phyloP scores from a whole-genome alignment of 495 filamentous ascomycete species.

The Aspergillus funiculosus region DNA sequence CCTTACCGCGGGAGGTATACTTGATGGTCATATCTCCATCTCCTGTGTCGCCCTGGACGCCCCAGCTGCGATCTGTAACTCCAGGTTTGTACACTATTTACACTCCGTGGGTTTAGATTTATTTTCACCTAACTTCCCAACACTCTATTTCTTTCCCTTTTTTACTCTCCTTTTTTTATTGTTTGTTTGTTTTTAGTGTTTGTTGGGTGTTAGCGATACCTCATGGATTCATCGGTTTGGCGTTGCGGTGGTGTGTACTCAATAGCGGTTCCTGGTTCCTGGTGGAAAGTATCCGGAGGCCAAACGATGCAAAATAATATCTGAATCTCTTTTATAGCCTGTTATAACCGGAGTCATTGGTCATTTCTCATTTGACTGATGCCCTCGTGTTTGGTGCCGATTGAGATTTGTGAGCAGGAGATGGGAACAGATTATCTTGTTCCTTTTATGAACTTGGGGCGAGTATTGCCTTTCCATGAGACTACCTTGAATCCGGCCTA shows the following conservation, averaged over 20 bases:
- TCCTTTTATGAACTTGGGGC: too few relatives aligned
- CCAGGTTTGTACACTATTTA: constrained; percentile 20
- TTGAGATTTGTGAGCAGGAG: too few relatives aligned
- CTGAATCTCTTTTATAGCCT: too few relatives aligned
- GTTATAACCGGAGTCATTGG: too few relatives aligned
- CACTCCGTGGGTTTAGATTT: neutral
- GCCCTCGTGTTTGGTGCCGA: too few relatives aligned
- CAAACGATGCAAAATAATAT: too few relatives aligned
- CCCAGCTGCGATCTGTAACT: constrained; percentile 8
- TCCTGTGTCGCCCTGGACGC: neutral
- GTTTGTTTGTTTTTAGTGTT: neutral
- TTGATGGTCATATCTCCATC: constrained; percentile 2
- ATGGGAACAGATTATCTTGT: too few relatives aligned
- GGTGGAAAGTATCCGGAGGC: neutral
- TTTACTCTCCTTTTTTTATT: neutral
- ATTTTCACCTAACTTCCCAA: neutral
- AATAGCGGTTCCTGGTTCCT: neutral
- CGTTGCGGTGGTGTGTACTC: constrained; percentile 10
- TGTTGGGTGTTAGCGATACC: constrained; percentile 13
- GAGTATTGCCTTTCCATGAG: too few relatives aligned
- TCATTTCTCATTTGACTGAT: too few relatives aligned
- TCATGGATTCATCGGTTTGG: constrained; percentile 9
- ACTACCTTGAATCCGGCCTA: too few relatives aligned
- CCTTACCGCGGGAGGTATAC: constrained; percentile 4
- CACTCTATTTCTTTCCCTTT: neutral